Base-by-base conservation (phyloP, 805 yeast genomes). In the Danielozyma ontarioensis region DNA sequence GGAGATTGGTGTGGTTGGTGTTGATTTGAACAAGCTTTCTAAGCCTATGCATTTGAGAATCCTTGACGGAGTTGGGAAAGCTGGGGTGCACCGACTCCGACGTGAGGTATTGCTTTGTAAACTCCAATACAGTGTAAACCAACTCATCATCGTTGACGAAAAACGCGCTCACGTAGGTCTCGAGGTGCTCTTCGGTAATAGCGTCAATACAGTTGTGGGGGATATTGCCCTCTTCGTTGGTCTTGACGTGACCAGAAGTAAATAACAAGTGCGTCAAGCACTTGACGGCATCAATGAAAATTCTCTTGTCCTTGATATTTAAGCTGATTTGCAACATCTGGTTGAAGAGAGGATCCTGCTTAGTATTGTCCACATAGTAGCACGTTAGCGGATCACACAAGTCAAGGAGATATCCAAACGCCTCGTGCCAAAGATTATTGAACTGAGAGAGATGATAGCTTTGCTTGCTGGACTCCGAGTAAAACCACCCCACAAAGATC, bases 341-440 rank as follows among this genome's bases (percentile, higher is more conserved):
- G 34, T 70, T 53, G 56, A 88, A 79, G 41, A 88, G 55, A 12
- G 75, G 75, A 50, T 88, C 93, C 44, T 81, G 79, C 32, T 76
- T 70, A 16, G 76, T 69, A 17, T 81, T 83, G 19, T 93, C 89
- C 3, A 88, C 77, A 44, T 83, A 70, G 55, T 85, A 86, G 27
- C 96, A 82, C 3, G 90, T 77, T 21, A 88, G 74, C 2, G 89
- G 80, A 53, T 93, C 97, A 40, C 85, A 72, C 21, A 88, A 72
- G 55, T 93, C 98, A 33, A 86, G 57, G 11, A 80, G 62, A 53
- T 85, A 84, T 36, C 70, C 73, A 28, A 80, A 62, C 17, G 81
- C 60, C 52, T 88, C 96, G 34, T 69, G 70, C 31, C 63, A 62
- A 33, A 55, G 57, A 37, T 55, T 57, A 24, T 56, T 51, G 41